These are phyloP conservation scores for Metschnikowia kunwiensis DNA, from an alignment of 805 yeast genomes.

Conservation along the genomic window DNA sequence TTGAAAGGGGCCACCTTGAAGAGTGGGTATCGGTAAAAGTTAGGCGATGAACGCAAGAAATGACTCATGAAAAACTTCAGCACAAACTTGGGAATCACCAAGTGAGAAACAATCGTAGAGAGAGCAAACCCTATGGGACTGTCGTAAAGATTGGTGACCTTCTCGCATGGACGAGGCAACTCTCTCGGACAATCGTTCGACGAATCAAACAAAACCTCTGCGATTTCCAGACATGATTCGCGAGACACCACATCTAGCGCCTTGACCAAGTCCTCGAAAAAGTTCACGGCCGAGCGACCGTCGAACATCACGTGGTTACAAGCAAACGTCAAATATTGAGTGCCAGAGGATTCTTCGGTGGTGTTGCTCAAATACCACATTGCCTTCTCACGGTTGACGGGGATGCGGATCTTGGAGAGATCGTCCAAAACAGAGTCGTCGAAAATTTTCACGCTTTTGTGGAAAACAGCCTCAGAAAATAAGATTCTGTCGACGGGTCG, in stretches of 20 bases:
- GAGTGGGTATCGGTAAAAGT: slow-evolving; percentile 10
- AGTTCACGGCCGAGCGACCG: slow-evolving; percentile 13
- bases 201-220: slow-evolving; percentile 6
- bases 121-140: slow-evolving; percentile 1
- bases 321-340: slow-evolving; percentile 11
- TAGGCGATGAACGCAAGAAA: slow-evolving; percentile 5
- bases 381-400: slow-evolving; percentile 10
- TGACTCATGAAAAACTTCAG: slow-evolving; percentile 2
- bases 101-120: slow-evolving; percentile 1
- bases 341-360: slow-evolving; percentile 1
- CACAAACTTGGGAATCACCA: slow-evolving; percentile 4
- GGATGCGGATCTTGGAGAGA: slow-evolving; percentile 5
- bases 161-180: slow-evolving; percentile 4
- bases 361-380: slow-evolving; percentile 7
- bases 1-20: slow-evolving; percentile 10
- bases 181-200: background rate
- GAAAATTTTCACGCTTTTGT: background rate
- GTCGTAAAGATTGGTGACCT: slow-evolving; percentile 8
- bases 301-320: slow-evolving; percentile 17
- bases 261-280: slow-evolving; percentile 12
- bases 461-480: slow-evolving; percentile 12
- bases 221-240: background rate
- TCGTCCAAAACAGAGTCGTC: slow-evolving; percentile 5
- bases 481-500: slow-evolving; percentile 6
- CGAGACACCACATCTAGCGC: background rate